Evolutionary conservation across 2,329 filamentous ascomycete species (phyloP), one percentile per base, ranked within the genome.

Genomic region (Rhinocladiella mackenziei): DNA sequence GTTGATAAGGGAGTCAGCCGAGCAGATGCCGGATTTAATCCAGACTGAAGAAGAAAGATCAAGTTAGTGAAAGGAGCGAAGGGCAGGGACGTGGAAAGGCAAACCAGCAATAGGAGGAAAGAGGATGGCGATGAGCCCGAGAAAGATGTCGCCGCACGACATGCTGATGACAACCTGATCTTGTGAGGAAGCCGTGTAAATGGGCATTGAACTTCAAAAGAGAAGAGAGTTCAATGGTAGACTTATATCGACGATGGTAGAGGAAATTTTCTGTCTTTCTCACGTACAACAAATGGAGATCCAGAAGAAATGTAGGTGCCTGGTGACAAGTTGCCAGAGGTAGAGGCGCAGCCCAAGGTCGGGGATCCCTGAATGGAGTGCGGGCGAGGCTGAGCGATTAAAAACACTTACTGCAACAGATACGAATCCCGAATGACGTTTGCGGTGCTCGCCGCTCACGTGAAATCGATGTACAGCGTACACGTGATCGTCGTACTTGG

Each of bases 21-120:
- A 86, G 75, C 92, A 98, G 69, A 98, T 75, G 54, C 92, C 92
- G 60, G 84, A 75, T 72, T 97, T 98, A 50, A 98, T 87, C 92
- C 92, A 98, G 59, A 98, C 92, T 88, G 59, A 57, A 31, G 36
- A 51, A 20, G 13, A 33, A 9, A 13, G 10, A 34, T 20, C 3
- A 8, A 34, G 34, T 38, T 37, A 50, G 33, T 37, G 19, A 40
- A 28, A 42, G 6, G 31, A 32, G 43, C 18, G 26, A 30, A 37
- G 32, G 23, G 36, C 37, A 13, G 5, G 22, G 8, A 23, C 26
- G 35, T 4, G 25, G 23, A 19, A 14, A 23, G 25, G 11, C 72
- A 56, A 66, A 77, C 75, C 75, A 62, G 73, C 69, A 42, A 78
- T 69, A 14, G 55, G 55, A 29, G 55, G 55, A 41, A 54, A 55